These are phyloP conservation scores for Suhomyces sp. DNA, from an alignment of 805 yeast species.

Conservation along the genomic window DNA sequence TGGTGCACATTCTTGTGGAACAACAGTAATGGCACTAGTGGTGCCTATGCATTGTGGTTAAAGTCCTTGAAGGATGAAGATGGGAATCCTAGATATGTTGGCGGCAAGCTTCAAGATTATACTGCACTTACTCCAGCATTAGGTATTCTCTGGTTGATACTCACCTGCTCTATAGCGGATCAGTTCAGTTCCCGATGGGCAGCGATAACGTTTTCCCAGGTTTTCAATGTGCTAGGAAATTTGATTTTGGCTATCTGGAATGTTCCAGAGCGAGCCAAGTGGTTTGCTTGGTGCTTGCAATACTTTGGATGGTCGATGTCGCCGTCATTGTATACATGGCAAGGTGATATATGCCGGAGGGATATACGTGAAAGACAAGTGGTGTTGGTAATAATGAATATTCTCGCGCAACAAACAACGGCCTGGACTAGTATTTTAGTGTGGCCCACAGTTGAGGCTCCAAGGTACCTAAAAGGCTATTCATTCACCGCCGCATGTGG, in stretches of 20 bases:
- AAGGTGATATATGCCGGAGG: conserved; percentile 20
- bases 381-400: conserved; percentile 19
- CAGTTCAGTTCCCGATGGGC: conserved; percentile 48
- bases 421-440: conserved; percentile 22
- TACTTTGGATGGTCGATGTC: conserved; percentile 23
- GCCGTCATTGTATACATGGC: conserved; percentile 23
- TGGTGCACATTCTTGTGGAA: conserved; percentile 21
- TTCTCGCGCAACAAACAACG: conserved; percentile 19
- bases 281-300: conserved; percentile 24
- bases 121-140: conserved; percentile 60
- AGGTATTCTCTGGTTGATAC: conserved; percentile 49
- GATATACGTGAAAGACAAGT: conserved; percentile 21
- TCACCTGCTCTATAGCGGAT: conserved; percentile 52
- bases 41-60: conserved; percentile 46
- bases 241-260: conserved; percentile 23
- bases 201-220: conserved; percentile 49
- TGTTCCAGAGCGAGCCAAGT: conserved; percentile 21
- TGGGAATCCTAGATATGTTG: conserved; percentile 9
- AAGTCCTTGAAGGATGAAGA: conserved; percentile 15
- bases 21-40: conserved; percentile 44
- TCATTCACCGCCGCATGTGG: conserved; percentile 16
- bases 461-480: conserved; percentile 21
- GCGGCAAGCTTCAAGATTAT: conserved; percentile 36
- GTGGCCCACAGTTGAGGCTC: conserved; percentile 22
- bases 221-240: conserved; percentile 19